Percentiles rank a stretch among this genome's conserved stretches.
These are phyloP conservation scores for Penicillium waksmanii DNA, from an alignment of 495 filamentous ascomycete genomes.

Conservation along the genomic window DNA sequence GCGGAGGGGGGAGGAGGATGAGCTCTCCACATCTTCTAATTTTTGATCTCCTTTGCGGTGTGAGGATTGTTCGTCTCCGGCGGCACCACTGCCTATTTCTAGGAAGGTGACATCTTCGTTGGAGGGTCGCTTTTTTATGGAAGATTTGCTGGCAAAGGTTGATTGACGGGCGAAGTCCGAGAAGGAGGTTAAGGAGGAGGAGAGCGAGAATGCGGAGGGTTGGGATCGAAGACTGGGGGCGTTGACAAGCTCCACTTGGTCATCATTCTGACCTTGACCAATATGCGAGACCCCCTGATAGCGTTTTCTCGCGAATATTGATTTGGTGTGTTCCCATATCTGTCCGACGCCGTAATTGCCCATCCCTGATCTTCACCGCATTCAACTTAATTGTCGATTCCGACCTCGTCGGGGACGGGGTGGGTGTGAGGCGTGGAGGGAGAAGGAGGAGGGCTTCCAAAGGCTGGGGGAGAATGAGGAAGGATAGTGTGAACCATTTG, in stretches of 20 bases:
- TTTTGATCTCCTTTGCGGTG: neutral
- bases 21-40: neutral
- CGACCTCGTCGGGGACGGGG: no score
- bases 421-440: no score
- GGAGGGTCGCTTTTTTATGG: neutral
- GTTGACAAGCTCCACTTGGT: neutral
- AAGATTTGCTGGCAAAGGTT: neutral
- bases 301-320: neutral
- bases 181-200: neutral
- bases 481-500: no score
- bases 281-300: neutral
- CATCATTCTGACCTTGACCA: neutral
- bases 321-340: neutral
- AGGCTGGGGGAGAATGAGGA: no score
- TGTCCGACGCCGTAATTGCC: neutral
- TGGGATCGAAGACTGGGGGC: neutral
- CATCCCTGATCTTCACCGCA: neutral
- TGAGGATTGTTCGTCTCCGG: neutral
- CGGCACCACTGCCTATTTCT: neutral
- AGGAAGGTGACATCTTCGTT: neutral
- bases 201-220: constrained; percentile 1
- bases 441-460: no score
- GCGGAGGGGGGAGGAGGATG: neutral
- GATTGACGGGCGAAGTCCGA: neutral
- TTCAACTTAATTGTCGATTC: neutral